Evolutionary conservation across 345 rosid species (phyloP), one percentile per base, ranked within the genome.

Genomic region (Arabidopsis suecica): DNA sequence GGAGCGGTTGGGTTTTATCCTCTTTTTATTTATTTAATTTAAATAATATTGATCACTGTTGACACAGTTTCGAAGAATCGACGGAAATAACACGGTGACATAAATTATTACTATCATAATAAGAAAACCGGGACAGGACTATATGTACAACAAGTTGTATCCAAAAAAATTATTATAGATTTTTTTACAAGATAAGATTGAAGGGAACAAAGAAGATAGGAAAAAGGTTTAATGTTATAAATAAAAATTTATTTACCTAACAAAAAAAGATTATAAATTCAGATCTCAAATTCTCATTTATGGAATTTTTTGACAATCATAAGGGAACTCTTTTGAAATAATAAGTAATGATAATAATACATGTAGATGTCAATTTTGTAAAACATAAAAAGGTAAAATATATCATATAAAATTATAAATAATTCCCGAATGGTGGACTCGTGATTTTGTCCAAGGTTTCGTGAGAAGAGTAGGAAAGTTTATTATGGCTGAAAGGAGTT

Each of bases 1-100:
- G 30, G 57, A 71, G 69, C 81, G 81, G 81, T 78, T 78, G 68
- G 81, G 8, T 65, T 78, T 72, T 58, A 71, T 65, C 9, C 61
- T 40, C 25, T 44, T 54, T 56, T 61, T 41, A 5, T 51, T 67
- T 25, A 34, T 47, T 45, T 36, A 0, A 47, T 55, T 69, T 44
- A 25, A 25, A 55, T 62, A 62, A 16, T 45, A 12, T 2, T 36
- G 16, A 3, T 28, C 5, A 54, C 30, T 63, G 36, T 70, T 62
- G 75, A 63, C 37, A 77, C 60, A 37, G 61, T 68, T 75, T 68
- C 38, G 55, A 59, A 57, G 65, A 49, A 34, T 16, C 60, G 51
- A 34, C 51, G 59, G 34, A 4, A 14, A 38, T 49, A 32, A 6
- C 55, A 68, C 13, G 28, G 62, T 75, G 11, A 38, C 61, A 14